Evolutionary conservation across 2,329 filamentous ascomycete genomes (phyloP), one percentile per base, ranked within the genome.

Genomic region (Paecilomyces dactylethromorphus): DNA sequence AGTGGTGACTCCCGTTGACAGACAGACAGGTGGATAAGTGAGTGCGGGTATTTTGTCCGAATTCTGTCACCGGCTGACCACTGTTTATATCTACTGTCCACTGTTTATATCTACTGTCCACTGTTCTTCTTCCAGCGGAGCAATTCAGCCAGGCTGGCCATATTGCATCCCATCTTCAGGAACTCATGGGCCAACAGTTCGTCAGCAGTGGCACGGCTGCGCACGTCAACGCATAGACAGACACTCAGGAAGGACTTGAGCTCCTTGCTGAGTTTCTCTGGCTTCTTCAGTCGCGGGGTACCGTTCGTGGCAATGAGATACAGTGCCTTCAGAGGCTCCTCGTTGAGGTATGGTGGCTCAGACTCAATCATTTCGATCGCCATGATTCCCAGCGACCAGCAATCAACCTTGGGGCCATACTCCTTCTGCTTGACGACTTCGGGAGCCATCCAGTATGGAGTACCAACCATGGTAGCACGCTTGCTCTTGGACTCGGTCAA

Each of bases 351-450:
- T 0, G 94, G 94, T 5, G 94, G 94, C 76, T 99, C 94, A 18
- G 91, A 96, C 74, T 99, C 94, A 70, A 97, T 97, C 94, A 99
- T 97, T 78, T 99, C 94, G 70, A 99, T 97, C 24, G 94, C 93
- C 94, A 97, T 99, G 78, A 99, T 99, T 70, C 94, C 94, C 62
- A 99, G 81, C 31, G 92, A 97, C 94, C 94, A 99, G 71, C 97
- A 96, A 72, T 99, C 94, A 63, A 97, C 94, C 82, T 97, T 97
- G 71, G 90, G 90, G 45, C 93, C 94, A 70, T 99, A 99, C 76
- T 97, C 93, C 80, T 97, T 97, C 75, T 97, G 94, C 80, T 97
- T 97, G 73, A 99, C 94, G 52, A 99, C 94, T 76, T 99, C 94
- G 39, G 94, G 94, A 8, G 94, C 94, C 94, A 99, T 99, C 94